Conservation (phyloP, 495 filamentous ascomycete species). For the Aspergillus diversus region DNA sequence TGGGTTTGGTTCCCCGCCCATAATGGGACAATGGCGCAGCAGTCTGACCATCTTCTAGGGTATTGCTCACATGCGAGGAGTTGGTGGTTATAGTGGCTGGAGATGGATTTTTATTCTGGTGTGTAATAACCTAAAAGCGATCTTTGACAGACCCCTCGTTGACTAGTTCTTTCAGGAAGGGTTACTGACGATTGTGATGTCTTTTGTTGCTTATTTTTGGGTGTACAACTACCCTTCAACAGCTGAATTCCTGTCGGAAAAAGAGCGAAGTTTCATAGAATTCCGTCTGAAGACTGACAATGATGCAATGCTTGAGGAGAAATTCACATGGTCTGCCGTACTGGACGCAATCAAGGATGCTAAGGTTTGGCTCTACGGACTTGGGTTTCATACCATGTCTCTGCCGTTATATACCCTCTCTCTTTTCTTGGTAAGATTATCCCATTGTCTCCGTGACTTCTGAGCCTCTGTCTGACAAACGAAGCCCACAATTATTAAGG, state of each 20-base stretch:
- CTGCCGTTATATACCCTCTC: conserved; percentile 78
- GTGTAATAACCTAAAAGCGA: conserved; percentile 23
- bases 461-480: conserved; percentile 2
- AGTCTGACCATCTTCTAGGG: conserved; percentile 36
- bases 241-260: conserved; percentile 66
- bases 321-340: conserved; percentile 68
- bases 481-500: conserved; percentile 71
- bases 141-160: not conserved
- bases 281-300: conserved; percentile 62
- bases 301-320: conserved; percentile 64
- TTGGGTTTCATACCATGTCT: conserved; percentile 75
- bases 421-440: conserved; percentile 64
- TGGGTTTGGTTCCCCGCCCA: conserved; percentile 40
- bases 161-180: conserved; percentile 56
- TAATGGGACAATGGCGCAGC: not conserved
- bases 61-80: conserved; percentile 61
- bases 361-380: conserved; percentile 75
- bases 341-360: conserved; percentile 66
- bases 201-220: conserved; percentile 66
- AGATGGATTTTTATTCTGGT: conserved; percentile 83
- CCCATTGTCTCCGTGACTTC: not conserved
- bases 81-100: conserved; percentile 72
- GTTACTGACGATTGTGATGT: conserved; percentile 66
- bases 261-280: conserved; percentile 63
- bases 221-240: conserved; percentile 74